Evolutionary conservation across 257 asterid species (phyloP).

Genomic region (Orobanche coerulescens): DNA sequence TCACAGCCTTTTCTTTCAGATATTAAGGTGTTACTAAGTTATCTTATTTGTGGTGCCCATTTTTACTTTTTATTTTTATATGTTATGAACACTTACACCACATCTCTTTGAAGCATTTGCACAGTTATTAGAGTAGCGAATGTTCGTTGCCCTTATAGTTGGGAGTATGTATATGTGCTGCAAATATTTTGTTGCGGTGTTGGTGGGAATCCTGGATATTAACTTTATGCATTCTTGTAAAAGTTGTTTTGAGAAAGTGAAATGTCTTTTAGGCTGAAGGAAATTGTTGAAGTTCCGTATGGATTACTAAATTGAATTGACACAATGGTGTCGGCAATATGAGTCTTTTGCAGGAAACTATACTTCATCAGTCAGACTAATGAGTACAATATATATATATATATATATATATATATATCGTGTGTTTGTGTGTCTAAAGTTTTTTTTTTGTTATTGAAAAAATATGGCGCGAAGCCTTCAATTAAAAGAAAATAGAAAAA

Average conservation of each 20-base stretch:
- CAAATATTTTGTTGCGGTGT: not conserved
- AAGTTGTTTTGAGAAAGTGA: not conserved
- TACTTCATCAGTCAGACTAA: slow-evolving; percentile 1
- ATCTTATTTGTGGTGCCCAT: not conserved
- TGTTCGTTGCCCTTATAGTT: not conserved
- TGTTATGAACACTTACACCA: not conserved
- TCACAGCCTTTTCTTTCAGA: not conserved
- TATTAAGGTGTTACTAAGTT: not conserved
- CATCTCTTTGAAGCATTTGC: not conserved
- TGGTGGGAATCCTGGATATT: not conserved
- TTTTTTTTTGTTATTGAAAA: no score
- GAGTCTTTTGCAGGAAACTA: not conserved
- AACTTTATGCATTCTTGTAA: not conserved
- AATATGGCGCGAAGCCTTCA: no score
- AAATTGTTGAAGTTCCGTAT: slow-evolving; percentile 9
- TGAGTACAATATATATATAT: not conserved
- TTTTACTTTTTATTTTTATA: no score
- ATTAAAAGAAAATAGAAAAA: no score
- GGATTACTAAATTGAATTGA: not conserved
- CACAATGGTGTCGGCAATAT: not conserved
- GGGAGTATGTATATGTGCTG: not conserved
- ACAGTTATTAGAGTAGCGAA: not conserved
- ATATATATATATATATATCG: no score
- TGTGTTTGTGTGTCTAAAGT: no score
- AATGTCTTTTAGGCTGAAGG: not conserved